phyloP scores from a whole-genome alignment of 2,329 filamentous ascomycete species.

The Penicillium sp. region DNA sequence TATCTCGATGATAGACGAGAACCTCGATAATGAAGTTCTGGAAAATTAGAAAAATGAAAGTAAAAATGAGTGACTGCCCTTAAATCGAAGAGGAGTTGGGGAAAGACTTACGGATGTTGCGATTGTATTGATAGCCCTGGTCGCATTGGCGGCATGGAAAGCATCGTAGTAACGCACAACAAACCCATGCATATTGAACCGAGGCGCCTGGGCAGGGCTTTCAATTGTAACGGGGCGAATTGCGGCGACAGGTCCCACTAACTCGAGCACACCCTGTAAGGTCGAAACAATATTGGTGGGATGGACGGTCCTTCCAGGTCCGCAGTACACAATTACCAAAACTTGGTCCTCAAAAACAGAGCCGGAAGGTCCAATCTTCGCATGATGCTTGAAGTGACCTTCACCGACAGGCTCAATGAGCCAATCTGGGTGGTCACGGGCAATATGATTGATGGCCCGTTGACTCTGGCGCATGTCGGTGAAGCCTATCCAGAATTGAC shows the following conservation, averaged over 20 bases:
- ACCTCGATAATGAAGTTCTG: constrained; percentile 3
- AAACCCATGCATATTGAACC: background rate
- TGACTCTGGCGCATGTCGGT: constrained; percentile 4
- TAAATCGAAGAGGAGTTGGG: background rate
- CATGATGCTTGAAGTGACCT: background rate
- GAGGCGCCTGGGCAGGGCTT: background rate
- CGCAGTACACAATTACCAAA: constrained; percentile 4
- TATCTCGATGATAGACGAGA: background rate
- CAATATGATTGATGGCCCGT: background rate
- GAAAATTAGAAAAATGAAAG: background rate
- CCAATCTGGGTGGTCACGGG: background rate
- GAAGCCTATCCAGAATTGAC: constrained; percentile 7
- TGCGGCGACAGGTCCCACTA: constrained; percentile 4
- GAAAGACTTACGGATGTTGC: constrained; percentile 2
- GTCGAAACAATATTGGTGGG: background rate
- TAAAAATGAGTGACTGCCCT: background rate
- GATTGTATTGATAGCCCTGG: constrained; percentile 5
- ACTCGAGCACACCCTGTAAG: background rate
- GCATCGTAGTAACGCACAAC: constrained; percentile 1
- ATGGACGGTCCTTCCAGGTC: background rate
- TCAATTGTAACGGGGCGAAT: background rate
- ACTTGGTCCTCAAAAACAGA: constrained; percentile 6
- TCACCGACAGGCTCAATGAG: background rate
- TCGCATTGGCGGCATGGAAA: constrained; percentile 6
- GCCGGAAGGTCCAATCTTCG: background rate